These are phyloP conservation scores for Hansenula lynferdii DNA, from an alignment of 1,139 yeast genomes.

Conservation along the genomic window DNA sequence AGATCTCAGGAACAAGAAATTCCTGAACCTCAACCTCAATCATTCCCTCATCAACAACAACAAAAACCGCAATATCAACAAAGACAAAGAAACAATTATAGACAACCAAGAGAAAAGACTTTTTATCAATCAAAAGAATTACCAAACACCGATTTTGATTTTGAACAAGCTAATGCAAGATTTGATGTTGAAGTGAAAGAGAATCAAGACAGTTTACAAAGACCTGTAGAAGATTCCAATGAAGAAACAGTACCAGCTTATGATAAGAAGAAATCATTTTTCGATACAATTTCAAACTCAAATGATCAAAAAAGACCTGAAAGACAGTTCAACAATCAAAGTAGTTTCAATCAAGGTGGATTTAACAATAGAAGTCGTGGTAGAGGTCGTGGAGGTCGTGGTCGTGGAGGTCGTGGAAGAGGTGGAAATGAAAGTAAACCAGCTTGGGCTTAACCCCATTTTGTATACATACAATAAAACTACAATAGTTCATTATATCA, in stretches of 20 bases:
- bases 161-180: slow-evolving; percentile 65
- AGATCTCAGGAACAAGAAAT: slow-evolving; percentile 41
- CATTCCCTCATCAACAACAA: slow-evolving; percentile 20
- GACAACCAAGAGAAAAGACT: too few relatives aligned
- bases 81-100: slow-evolving; percentile 2
- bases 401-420: slow-evolving; percentile 28
- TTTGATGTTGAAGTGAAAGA: slow-evolving; percentile 21
- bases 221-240: slow-evolving; percentile 1
- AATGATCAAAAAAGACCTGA: slow-evolving; percentile 30
- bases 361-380: too few relatives aligned
- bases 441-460: slow-evolving; percentile 11
- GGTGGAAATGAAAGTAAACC: slow-evolving; percentile 29
- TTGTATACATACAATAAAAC: too few relatives aligned
- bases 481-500: too few relatives aligned
- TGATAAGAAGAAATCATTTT: slow-evolving; percentile 71
- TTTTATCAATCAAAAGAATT: slow-evolving; percentile 28
- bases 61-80: slow-evolving; percentile 6
- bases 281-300: slow-evolving; percentile 69
- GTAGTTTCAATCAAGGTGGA: slow-evolving; percentile 31
- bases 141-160: slow-evolving; percentile 52
- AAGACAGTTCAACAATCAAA: too few relatives aligned
- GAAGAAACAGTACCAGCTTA: slow-evolving; percentile 38
- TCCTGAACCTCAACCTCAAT: slow-evolving; percentile 28
- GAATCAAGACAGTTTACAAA: slow-evolving; percentile 6
- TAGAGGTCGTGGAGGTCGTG: slow-evolving; percentile 21